Evolutionary conservation across 495 filamentous ascomycete genomes (phyloP), one percentile per base, ranked within the genome.

Genomic region (Penicillium ochrochloron): DNA sequence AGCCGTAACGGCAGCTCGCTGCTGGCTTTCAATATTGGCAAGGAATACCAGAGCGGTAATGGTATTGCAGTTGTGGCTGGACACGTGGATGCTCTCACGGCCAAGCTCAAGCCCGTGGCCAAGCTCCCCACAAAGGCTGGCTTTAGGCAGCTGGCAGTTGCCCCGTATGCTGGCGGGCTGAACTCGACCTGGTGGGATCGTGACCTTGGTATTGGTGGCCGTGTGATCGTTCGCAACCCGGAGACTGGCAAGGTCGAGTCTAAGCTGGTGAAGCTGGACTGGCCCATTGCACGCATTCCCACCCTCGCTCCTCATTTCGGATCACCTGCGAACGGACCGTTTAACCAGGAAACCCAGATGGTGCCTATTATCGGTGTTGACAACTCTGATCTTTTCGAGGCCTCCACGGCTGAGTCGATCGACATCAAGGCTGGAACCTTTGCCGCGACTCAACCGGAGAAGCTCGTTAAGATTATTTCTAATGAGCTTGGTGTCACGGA

Each of bases 261-360:
- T 42, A 93, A 89, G 80, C 80, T 97, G 34, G 93, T 96, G 25
- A 94, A 97, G 76, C 82, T 97, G 33, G 90, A 90, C 71, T 97
- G 93, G 91, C 95, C 95, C 1, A 88, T 99, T 77, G 95, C 95
- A 15, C 84, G 92, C 42, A 93, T 97, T 66, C 94, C 95, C 14
- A 97, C 95, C 1, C 83, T 99, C 7, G 95, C 95, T 39, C 92
- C 92, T 39, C 95, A 99, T 75, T 99, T 99, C 68, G 95, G 95
- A 27, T 83, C 89, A 34, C 85, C 89, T 10, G 88, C 94, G 53
- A 77, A 85, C 59, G 93, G 92, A 2, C 85, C 86, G 9, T 90
- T 91, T 74, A 99, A 99, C 74, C 83, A 81, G 66, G 95, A 99
- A 80, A 97, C 95, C 5, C 88, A 99, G 71, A 93, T 94, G 81